Evolutionary conservation across 805 yeast species (phyloP).

Genomic region (Blastobotrys mokoenaii): DNA sequence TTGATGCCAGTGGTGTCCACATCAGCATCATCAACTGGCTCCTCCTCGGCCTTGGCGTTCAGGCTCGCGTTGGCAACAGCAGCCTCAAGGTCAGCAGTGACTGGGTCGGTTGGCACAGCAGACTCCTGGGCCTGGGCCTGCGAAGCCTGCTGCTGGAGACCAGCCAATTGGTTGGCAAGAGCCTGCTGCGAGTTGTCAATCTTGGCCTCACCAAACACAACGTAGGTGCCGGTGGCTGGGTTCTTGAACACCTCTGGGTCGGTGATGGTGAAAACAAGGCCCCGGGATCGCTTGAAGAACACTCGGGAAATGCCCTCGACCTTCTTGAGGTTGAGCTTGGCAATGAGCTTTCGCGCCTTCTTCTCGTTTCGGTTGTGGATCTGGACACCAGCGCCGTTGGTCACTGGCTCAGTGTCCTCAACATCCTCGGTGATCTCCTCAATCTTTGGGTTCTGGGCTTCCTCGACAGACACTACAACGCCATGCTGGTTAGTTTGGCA

Average conservation of each 20-base stretch:
- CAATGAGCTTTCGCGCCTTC: conserved; percentile 87
- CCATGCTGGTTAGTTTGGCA: too few relatives aligned
- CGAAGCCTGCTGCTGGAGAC: conserved; percentile 36
- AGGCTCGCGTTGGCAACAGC: conserved; percentile 23
- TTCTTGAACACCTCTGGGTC: conserved; percentile 93
- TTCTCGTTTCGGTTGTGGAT: conserved; percentile 52
- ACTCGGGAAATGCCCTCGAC: conserved; percentile 91
- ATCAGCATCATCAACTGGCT: conserved; percentile 57
- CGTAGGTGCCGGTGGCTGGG: conserved; percentile 81
- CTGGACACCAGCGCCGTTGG: conserved; percentile 15
- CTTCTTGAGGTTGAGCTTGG: conserved; percentile 82
- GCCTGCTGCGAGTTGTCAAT: conserved; percentile 87
- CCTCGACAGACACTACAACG: too few relatives aligned
- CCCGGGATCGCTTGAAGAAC: conserved; percentile 88
- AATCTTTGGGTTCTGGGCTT: conserved; percentile 26
- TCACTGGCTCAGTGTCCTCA: conserved; percentile 13
- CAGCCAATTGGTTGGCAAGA: conserved; percentile 74
- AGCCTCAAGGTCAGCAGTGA: conserved; percentile 24
- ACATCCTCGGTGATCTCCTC: conserved; percentile 21
- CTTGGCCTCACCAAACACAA: conserved; percentile 97
- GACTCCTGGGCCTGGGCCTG: conserved; percentile 39
- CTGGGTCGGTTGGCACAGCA: conserved; percentile 29
- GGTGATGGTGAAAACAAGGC: conserved; percentile 85
- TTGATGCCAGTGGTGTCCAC: conserved; percentile 83
- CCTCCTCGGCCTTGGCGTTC: conserved; percentile 36